Conservation (phyloP, 257 asterid species). For the Lycium ferocissimum region DNA sequence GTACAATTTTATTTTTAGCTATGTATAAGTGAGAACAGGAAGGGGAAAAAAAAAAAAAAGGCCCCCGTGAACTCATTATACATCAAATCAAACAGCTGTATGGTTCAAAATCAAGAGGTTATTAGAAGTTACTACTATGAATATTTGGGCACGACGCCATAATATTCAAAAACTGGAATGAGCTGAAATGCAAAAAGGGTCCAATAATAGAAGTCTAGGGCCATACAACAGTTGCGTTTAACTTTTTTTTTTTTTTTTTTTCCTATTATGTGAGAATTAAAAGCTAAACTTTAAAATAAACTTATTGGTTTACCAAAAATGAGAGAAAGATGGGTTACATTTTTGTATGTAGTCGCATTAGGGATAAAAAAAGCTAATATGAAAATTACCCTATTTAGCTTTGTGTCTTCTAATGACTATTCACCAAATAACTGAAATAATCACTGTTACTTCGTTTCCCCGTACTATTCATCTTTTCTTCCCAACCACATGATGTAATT, state of each 20-base stretch:
- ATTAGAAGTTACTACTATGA: slow-evolving; percentile 30
- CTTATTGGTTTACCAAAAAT: neutral
- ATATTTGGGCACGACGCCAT: slow-evolving; percentile 1
- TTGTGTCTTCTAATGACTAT: no score
- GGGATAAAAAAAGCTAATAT: neutral
- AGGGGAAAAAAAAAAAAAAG: neutral
- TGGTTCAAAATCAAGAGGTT: slow-evolving; percentile 33
- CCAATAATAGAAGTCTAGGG: neutral
- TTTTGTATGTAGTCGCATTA: neutral
- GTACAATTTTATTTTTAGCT: neutral
- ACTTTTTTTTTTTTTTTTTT: no score
- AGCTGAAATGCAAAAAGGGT: neutral
- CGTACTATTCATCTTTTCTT: neutral
- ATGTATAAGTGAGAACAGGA: neutral
- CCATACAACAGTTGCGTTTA: neutral
- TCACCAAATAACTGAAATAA: neutral
- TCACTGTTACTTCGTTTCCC: neutral
- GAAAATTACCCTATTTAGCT: neutral
- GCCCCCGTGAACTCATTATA: slow-evolving; percentile 44
- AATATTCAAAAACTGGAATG: neutral
- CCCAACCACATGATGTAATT: neutral
- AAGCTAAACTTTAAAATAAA: neutral
- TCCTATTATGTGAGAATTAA: no score
- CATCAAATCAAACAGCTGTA: slow-evolving; percentile 67
- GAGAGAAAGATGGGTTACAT: neutral